A percentile compares a stretch with the other conserved stretches of the same genome.
phyloP scores from a whole-genome alignment of 2,329 filamentous ascomycete genomes.

The Sporothrix pallida region DNA sequence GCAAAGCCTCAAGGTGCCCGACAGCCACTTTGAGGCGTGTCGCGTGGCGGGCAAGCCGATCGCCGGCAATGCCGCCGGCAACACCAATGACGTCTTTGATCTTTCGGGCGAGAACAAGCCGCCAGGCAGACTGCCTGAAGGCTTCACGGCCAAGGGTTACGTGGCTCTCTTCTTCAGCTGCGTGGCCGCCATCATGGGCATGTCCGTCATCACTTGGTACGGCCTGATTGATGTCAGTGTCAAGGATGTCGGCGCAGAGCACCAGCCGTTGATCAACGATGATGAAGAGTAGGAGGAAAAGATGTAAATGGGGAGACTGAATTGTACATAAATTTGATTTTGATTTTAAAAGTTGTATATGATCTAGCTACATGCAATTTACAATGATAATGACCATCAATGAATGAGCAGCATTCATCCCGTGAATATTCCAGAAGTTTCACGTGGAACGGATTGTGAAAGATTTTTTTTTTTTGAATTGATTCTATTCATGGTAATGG shows the following conservation, averaged over 20 bases:
- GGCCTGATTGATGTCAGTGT: slow-evolving; percentile 18
- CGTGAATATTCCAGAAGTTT: no score
- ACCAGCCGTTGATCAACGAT: slow-evolving; percentile 1
- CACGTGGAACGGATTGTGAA: no score
- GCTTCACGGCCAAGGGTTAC: slow-evolving; percentile 70
- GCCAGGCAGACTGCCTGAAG: slow-evolving; percentile 32
- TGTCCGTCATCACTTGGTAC: slow-evolving; percentile 59
- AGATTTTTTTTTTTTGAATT: no score
- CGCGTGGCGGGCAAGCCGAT: slow-evolving; percentile 38
- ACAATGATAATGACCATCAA: not conserved
- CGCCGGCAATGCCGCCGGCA: slow-evolving; percentile 42
- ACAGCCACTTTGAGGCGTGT: slow-evolving; percentile 64
- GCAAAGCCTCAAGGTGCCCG: slow-evolving; percentile 62
- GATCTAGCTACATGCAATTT: not conserved
- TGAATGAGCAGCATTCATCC: not conserved
- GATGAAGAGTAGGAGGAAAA: not conserved
- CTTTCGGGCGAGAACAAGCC: slow-evolving; percentile 40
- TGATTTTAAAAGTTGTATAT: not conserved
- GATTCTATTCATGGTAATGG: no score
- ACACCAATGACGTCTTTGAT: slow-evolving; percentile 39
- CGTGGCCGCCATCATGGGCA: slow-evolving; percentile 69
- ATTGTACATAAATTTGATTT: not conserved
- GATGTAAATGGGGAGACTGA: not conserved
- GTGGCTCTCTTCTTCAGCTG: slow-evolving; percentile 76
- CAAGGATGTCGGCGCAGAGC: slow-evolving; percentile 1